Evolutionary conservation across 2,329 filamentous ascomycete genomes (phyloP), one percentile per base, ranked within the genome.

Genomic region (Aspergillus carbonarius): DNA sequence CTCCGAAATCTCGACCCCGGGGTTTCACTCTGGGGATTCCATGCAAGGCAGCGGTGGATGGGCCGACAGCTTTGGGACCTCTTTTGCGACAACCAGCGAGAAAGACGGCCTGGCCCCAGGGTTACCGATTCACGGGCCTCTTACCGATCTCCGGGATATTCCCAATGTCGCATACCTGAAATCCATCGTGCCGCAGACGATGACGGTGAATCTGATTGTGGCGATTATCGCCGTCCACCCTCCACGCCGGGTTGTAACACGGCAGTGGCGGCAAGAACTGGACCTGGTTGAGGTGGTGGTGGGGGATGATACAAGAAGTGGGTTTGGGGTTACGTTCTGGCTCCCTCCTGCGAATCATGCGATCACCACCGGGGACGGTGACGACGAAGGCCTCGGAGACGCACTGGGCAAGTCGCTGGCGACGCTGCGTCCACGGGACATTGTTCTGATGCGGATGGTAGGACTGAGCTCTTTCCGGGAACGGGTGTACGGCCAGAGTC

Each of bases 281-380:
- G 84, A 89, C 5, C 81, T 96, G 3, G 78, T 93, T 40, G 92
- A 96, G 73, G 74, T 95, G 2, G 79, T 93, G 1, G 86, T 97
- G 1, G 93, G 90, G 5, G 93, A 98, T 72, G 90, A 96, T 53
- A 96, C 92, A 0, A 85, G 83, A 63, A 85, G 90, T 0, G 90
- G 89, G 2, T 96, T 97, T 75, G 85, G 83, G 27, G 81, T 97
- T 56, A 93, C 89, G 2, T 92, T 96, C 72, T 98, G 93, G 93
- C 78, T 96, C 1, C 76, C 82, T 4, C 74, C 79, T 2, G 55
- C 61, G 18, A 67, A 74, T 5, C 63, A 44, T 37, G 57, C 34
- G 32, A 34, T 30, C 13, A n/a, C 40, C 15, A 25, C 54, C 27
- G 50, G 55, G 20, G 46, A 54, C 32, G 32, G 51, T 30, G 57